Evolutionary conservation across 108 stramenopile species (phyloP).

Genomic region (Tribonema minus): DNA sequence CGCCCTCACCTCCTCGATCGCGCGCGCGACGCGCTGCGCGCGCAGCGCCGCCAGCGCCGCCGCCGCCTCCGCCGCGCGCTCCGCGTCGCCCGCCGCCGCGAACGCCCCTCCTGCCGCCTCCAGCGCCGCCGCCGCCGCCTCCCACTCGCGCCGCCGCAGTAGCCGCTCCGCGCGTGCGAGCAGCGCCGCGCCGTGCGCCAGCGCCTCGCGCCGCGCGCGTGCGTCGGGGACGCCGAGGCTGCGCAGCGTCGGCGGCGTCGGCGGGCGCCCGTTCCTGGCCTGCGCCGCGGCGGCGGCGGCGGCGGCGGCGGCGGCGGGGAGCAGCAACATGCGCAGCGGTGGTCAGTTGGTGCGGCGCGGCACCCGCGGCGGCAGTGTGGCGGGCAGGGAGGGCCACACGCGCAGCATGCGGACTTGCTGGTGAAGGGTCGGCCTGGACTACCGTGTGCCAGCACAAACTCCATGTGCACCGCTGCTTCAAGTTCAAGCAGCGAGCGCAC

Average conservation of each 20-base stretch:
- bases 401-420: no score
- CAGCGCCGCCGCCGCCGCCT: background rate
- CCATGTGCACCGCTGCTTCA: no score
- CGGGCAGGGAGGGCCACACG: no score
- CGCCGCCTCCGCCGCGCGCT: background rate
- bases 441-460: no score
- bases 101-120: conserved; percentile 14
- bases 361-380: no score
- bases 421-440: no score
- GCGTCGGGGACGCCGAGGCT: background rate
- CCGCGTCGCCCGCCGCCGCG: conserved; percentile 3
- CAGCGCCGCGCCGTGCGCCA: background rate
- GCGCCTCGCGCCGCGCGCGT: background rate
- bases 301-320: no score
- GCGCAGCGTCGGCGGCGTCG: background rate
- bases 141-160: conserved; percentile 3
- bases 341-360: no score
- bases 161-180: background rate
- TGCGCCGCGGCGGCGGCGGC: no score
- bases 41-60: conserved; percentile 1
- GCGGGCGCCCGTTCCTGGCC: background rate
- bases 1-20: background rate
- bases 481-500: no score
- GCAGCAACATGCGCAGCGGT: no score
- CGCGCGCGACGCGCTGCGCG: background rate